Percentiles rank a stretch among this genome's conserved stretches.
Conservation (phyloP, 345 rosid genomes). For the Dipteronia sinensis region DNA sequence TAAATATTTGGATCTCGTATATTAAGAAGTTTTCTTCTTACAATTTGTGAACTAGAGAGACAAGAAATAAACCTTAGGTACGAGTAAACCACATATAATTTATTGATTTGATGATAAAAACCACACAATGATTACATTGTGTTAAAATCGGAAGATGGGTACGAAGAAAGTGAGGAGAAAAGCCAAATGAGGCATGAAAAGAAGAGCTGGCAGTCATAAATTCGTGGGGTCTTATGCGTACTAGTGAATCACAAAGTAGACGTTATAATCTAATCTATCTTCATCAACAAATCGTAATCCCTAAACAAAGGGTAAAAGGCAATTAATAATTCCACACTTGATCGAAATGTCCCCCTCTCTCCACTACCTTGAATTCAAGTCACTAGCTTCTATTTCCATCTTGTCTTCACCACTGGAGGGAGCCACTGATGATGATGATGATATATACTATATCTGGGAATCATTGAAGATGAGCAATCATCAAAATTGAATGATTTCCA, state of each 20-base stretch:
- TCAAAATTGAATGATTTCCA: neutral
- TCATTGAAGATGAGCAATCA: neutral
- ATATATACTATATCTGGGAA: neutral
- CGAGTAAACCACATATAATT: too few relatives aligned
- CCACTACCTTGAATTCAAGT: neutral
- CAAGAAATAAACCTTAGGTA: too few relatives aligned
- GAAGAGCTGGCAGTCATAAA: conserved; percentile 14
- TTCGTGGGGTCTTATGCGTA: conserved; percentile 11
- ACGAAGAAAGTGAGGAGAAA: neutral
- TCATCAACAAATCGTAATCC: neutral
- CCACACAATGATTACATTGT: too few relatives aligned
- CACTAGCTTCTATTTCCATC: neutral
- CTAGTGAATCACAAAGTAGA: neutral
- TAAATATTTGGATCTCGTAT: too few relatives aligned
- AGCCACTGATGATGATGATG: conserved; percentile 6
- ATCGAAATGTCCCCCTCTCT: neutral
- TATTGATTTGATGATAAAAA: too few relatives aligned
- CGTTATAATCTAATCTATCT: neutral
- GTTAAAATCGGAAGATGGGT: too few relatives aligned
- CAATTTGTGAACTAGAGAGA: too few relatives aligned
- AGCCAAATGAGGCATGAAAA: conserved; percentile 3
- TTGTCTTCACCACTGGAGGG: conserved; percentile 5
- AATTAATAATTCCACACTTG: conserved; percentile 17
- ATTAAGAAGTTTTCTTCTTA: too few relatives aligned
- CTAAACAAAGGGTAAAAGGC: neutral